phyloP scores from a whole-genome alignment of 345 rosid genomes.

The Toxicodendron radicans region DNA sequence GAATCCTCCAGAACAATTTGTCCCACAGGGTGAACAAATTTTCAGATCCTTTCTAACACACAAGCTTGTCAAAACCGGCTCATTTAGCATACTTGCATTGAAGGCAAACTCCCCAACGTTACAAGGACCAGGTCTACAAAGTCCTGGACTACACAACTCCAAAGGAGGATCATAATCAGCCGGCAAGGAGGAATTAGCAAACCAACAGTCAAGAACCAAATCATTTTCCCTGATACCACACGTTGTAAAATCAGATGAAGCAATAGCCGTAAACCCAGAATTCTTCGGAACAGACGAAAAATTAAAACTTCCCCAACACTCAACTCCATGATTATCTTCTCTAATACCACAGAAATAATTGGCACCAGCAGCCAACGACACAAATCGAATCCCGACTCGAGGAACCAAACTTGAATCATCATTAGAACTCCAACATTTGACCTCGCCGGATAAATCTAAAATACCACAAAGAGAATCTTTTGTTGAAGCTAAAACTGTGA shows the following conservation, averaged over 20 bases:
- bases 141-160: slow-evolving; percentile 88
- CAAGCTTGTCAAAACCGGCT: slow-evolving; percentile 69
- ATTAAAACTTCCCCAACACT: slow-evolving; percentile 83
- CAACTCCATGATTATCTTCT: slow-evolving; percentile 73
- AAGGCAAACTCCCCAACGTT: slow-evolving; percentile 57
- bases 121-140: slow-evolving; percentile 61
- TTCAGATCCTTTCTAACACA: slow-evolving; percentile 66
- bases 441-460: slow-evolving; percentile 42
- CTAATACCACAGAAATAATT: slow-evolving; percentile 81
- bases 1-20: slow-evolving; percentile 70
- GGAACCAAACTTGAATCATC: slow-evolving; percentile 32
- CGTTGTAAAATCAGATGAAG: slow-evolving; percentile 76
- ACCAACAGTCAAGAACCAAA: slow-evolving; percentile 89
- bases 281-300: slow-evolving; percentile 61
- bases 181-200: slow-evolving; percentile 40
- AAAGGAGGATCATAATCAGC: slow-evolving; percentile 74
- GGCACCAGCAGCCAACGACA: slow-evolving; percentile 69
- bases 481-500: slow-evolving; percentile 57
- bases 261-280: slow-evolving; percentile 80
- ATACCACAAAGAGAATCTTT: slow-evolving; percentile 59
- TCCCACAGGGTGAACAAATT: slow-evolving; percentile 75
- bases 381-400: slow-evolving; percentile 44
- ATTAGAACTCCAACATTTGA: slow-evolving; percentile 69
- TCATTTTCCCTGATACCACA: slow-evolving; percentile 87
- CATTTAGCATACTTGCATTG: slow-evolving; percentile 81